Evolutionary conservation across 2,329 filamentous ascomycete genomes (phyloP).

Genomic region (Harringtonia aguacate): DNA sequence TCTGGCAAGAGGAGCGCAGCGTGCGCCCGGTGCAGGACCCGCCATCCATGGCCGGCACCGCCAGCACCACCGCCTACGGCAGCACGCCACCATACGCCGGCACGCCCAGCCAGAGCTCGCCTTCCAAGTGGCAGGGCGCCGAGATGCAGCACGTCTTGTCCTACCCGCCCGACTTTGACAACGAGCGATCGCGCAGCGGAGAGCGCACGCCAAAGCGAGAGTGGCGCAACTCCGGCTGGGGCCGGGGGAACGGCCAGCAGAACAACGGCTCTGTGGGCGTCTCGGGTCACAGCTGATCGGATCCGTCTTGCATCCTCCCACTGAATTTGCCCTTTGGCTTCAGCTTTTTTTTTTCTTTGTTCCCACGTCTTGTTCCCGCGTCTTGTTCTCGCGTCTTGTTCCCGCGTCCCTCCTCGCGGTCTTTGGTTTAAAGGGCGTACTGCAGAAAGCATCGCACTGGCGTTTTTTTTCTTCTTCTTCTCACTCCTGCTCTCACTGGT

Average conservation of each 20-base stretch:
- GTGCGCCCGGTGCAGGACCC: constrained; percentile 66
- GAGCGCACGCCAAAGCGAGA: constrained; percentile 36
- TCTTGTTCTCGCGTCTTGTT: neutral
- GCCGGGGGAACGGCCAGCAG: constrained; percentile 25
- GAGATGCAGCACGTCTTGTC: constrained; percentile 19
- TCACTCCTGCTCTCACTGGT: neutral
- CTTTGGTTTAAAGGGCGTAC: neutral
- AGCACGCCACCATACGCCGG: constrained; percentile 8
- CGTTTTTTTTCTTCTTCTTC: neutral
- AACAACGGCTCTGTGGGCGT: constrained; percentile 36
- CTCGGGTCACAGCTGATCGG: constrained; percentile 28
- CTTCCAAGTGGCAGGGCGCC: constrained; percentile 36
- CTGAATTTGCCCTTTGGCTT: neutral
- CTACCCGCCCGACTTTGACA: constrained; percentile 32
- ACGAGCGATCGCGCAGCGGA: constrained; percentile 27
- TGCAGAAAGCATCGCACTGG: neutral
- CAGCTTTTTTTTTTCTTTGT: neutral
- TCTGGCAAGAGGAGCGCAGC: constrained; percentile 75
- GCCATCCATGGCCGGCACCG: constrained; percentile 19
- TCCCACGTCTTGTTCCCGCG: neutral
- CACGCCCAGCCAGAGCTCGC: constrained; percentile 32
- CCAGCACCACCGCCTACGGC: constrained; percentile 2
- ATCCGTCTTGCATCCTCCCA: neutral
- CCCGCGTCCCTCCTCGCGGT: neutral
- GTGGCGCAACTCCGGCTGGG: constrained; percentile 48